Base-by-base conservation (phyloP, 768 basidiomycete species). In the Pisolithus microcarpus region DNA sequence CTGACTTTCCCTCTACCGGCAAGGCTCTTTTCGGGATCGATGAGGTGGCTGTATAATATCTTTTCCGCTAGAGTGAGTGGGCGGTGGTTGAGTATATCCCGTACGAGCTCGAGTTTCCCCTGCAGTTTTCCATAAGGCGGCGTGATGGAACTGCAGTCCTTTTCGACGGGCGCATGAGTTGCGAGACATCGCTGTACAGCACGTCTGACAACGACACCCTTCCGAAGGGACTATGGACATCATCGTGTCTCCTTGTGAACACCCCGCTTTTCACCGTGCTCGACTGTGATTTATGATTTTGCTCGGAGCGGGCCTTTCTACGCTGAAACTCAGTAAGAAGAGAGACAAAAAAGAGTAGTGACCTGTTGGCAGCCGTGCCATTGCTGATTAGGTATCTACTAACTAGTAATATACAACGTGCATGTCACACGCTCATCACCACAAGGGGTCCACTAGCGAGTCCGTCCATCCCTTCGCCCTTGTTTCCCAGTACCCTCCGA, bases 1-100 rank as follows among this genome's bases (percentile, higher is more conserved):
- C 94, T 76, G 38, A 91, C 76, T 57, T 78, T 82, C 28, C 81
- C 80, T 26, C 80, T 79, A 42, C 77, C 69, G 34, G 77, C 76
- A 43, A 94, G 69, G 49, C 74, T 81, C 60, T 82, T 81, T 51
- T 85, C 80, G 4, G 91, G 90, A 58, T 95, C 79, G 55, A 80
- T 70, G 49, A 97, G 72, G 70, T 99, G 96, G 60, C 90, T 85
- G 70, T 96, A 98, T 28, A 99, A 76, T 39, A 98, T 94, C 76
- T 99, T 99, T 70, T 99, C 96, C 19, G 94, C 87, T n/a, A 99
- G 76, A 2, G 93, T 91, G 49, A 99, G 72, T 36, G 93, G 94
- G 49, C 84, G 75, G 57, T 81, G 75, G 58, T 75, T 70, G 50
- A 98, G 76, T 42, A 87, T 69, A 49, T 75, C 65, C 40, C 87